Evolutionary conservation across 352 stramenopile species (phyloP).

Genomic region (Stephanocyclus meneghinianus): DNA sequence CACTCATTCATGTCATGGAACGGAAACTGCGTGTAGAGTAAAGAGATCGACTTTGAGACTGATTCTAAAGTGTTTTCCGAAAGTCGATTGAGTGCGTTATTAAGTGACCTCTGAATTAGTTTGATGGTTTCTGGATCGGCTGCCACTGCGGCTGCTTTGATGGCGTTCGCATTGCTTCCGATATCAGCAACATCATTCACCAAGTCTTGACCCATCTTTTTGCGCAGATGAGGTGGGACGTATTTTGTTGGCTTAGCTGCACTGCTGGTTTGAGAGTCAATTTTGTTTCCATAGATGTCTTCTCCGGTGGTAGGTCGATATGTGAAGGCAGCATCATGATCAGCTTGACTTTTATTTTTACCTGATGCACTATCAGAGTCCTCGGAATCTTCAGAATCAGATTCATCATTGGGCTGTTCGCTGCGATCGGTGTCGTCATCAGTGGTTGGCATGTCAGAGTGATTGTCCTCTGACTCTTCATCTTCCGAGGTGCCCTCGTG

Average conservation of each 20-base stretch:
- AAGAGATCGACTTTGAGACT: conserved; percentile 62
- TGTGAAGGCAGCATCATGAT: conserved; percentile 69
- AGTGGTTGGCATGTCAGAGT: conserved; percentile 6
- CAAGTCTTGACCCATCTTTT: conserved; percentile 34
- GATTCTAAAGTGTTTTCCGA: conserved; percentile 78
- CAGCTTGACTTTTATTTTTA: conserved; percentile 19
- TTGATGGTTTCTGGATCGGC: conserved; percentile 52
- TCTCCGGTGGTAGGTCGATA: conserved; percentile 70
- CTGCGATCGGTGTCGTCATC: conserved; percentile 1
- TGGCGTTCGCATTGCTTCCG: conserved; percentile 1
- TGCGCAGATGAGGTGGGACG: conserved; percentile 76
- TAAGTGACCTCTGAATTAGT: conserved; percentile 63
- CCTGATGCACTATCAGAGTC: conserved; percentile 21
- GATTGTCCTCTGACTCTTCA: not conserved
- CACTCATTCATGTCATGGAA: conserved; percentile 70
- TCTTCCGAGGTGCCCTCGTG: conserved; percentile 7
- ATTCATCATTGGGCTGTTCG: conserved; percentile 23
- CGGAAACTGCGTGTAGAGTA: conserved; percentile 60
- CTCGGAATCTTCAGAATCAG: conserved; percentile 14
- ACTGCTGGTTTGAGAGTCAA: conserved; percentile 26
- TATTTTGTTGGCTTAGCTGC: conserved; percentile 63
- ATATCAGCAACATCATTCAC: conserved; percentile 3
- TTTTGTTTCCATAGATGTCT: conserved; percentile 81
- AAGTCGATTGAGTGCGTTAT: conserved; percentile 78
- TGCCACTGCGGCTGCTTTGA: not conserved